These are phyloP conservation scores for Cercospora citrullina DNA, from an alignment of 2,329 filamentous ascomycete genomes.

Conservation along the genomic window DNA sequence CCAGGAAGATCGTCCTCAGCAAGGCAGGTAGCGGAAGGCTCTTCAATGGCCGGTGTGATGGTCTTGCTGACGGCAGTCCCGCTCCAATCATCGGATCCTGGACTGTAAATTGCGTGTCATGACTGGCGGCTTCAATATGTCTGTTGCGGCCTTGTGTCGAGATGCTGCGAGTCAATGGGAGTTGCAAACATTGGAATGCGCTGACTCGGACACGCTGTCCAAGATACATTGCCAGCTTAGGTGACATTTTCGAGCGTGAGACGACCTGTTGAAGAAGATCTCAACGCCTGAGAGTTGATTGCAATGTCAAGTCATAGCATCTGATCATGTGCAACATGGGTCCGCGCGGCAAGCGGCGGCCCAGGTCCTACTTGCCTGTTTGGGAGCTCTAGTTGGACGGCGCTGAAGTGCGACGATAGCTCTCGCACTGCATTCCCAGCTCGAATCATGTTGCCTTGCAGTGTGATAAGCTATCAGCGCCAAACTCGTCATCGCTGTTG, in stretches of 20 bases:
- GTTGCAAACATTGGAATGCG: neutral
- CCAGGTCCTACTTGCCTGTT: conserved; percentile 11
- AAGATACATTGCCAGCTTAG: neutral
- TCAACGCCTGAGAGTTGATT: neutral
- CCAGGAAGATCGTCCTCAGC: conserved; percentile 37
- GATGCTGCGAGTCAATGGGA: neutral
- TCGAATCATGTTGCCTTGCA: neutral
- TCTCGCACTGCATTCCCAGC: neutral
- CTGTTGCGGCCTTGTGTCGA: conserved; percentile 12
- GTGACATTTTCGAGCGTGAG: neutral
- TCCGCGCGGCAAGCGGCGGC: conserved; percentile 10
- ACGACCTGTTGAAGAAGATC: too few relatives aligned
- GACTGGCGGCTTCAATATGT: neutral
- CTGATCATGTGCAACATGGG: conserved; percentile 1
- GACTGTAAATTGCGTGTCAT: neutral
- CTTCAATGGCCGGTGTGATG: conserved; percentile 3
- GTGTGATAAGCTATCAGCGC: neutral
- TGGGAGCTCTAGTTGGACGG: conserved; percentile 7
- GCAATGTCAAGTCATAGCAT: neutral
- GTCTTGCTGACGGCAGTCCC: neutral
- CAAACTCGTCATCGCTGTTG: neutral
- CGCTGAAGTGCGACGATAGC: conserved; percentile 8
- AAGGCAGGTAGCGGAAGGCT: conserved; percentile 9
- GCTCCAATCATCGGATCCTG: neutral
- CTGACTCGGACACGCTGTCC: neutral